Percentiles rank a stretch among this genome's conserved stretches.
Evolutionary conservation across 2,329 filamentous ascomycete species (phyloP).

Genomic region (Cylindrodendrum hubeiense): DNA sequence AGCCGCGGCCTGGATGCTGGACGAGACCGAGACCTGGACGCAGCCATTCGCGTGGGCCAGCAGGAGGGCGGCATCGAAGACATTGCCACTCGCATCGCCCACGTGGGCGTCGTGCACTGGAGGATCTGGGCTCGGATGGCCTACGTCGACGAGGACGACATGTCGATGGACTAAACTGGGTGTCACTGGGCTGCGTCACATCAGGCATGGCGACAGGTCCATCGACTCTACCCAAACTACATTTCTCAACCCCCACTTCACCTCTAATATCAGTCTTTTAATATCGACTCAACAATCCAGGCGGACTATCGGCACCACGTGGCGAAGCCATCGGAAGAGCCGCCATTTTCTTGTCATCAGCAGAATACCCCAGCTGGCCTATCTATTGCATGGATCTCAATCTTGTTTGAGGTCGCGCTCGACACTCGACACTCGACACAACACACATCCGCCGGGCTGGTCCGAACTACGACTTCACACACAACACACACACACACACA

Average conservation of each 20-base stretch:
- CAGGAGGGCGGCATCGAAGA: constrained; percentile 71
- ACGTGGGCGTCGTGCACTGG: constrained; percentile 90
- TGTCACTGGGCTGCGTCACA: background rate
- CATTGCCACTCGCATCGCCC: constrained; percentile 82
- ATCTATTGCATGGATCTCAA: constrained; percentile 23
- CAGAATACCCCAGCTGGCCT: constrained; percentile 17
- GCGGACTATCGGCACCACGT: background rate
- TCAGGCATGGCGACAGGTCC: background rate
- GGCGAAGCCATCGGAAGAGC: background rate
- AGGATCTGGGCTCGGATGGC: constrained; percentile 85
- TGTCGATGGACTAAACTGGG: constrained; percentile 46
- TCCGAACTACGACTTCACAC: constrained; percentile 23
- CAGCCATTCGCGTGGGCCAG: constrained; percentile 55
- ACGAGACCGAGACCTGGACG: constrained; percentile 50
- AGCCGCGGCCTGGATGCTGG: constrained; percentile 50
- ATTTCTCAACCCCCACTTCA: constrained; percentile 31
- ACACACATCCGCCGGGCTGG: constrained; percentile 32
- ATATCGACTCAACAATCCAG: constrained; percentile 27
- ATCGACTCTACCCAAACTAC: constrained; percentile 17
- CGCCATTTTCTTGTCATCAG: constrained; percentile 10
- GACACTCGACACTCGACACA: constrained; percentile 15
- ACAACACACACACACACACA: background rate
- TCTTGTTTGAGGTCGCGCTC: constrained; percentile 1
- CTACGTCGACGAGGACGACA: constrained; percentile 66
- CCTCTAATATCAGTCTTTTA: constrained; percentile 38